Conservation (phyloP, 1,284 basidiomycete genomes). For the Pisolithus thermaeus region DNA sequence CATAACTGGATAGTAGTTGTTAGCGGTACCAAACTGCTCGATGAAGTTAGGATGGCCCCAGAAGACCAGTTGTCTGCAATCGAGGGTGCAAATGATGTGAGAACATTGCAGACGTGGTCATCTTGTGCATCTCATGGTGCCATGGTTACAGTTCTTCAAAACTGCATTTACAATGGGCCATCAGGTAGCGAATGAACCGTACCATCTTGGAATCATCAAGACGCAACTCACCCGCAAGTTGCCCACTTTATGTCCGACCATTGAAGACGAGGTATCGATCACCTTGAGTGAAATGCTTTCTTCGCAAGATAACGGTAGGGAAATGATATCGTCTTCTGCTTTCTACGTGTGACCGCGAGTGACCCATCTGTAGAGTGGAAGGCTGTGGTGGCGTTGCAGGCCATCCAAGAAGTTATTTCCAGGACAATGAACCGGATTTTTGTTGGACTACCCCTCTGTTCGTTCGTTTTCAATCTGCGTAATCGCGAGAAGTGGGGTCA, state of each 20-base stretch:
- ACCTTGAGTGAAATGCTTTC: slow-evolving; percentile 8
- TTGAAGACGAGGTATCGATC: slow-evolving; percentile 18
- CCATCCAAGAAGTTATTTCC: slow-evolving; percentile 6
- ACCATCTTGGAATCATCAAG: slow-evolving; percentile 16
- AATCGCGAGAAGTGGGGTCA: not conserved
- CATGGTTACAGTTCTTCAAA: slow-evolving; percentile 1
- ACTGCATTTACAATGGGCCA: slow-evolving; percentile 3
- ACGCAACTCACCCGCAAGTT: slow-evolving; percentile 17
- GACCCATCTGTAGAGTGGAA: slow-evolving; percentile 1
- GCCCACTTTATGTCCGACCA: slow-evolving; percentile 9
- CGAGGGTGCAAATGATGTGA: slow-evolving; percentile 31
- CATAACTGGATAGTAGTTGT: slow-evolving; percentile 38
- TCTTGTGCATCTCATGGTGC: not conserved
- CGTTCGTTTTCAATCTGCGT: not conserved
- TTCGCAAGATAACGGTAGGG: not conserved
- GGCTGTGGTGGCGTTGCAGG: not conserved
- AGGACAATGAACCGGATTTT: slow-evolving; percentile 9
- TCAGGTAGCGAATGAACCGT: slow-evolving; percentile 3
- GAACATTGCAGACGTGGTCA: not conserved
- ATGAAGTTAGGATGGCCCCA: slow-evolving; percentile 36
- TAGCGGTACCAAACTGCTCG: slow-evolving; percentile 28
- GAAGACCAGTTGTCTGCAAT: slow-evolving; percentile 35
- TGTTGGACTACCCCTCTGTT: slow-evolving; percentile 15
- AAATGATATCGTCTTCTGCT: too few relatives aligned
- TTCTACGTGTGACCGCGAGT: not conserved